Evolutionary conservation across 192 early-diverging fungal genomes (phyloP), one percentile per base, ranked within the genome.

Genomic region (Paraglomus brasilianum): DNA sequence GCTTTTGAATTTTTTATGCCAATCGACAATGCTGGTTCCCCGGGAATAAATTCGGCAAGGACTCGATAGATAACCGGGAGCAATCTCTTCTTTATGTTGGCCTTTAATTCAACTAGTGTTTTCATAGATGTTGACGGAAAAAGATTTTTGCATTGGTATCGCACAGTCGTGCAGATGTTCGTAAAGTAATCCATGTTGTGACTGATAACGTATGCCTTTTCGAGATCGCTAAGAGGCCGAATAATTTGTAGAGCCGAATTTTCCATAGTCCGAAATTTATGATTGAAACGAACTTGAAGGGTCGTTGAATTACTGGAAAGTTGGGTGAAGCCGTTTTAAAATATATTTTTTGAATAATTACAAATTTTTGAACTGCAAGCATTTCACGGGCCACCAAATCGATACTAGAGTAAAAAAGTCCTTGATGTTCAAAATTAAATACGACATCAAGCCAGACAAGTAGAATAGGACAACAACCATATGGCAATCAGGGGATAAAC

Each of bases 101-200:
- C n/a, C 13, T 14, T 41, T 39, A 59, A 30, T 8, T 59, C 41
- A 36, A 40, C 41, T 41, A 36, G 36, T 17, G 9, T 38, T 36
- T 30, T 15, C 14, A 40, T n/a, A 36, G 41, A 5, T 36, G 41
- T 17, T 8, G 41, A 43, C 39, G 24, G n/a, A 4, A 44, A 61
- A 17, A 61, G 45, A 44, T 61, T 43, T 1, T 61, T 43, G 41
- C 59, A 61, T 45, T 36, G 15, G 41, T 43, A 61, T 43, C 40
- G n/a, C 22, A 61, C 15, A 43, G 40, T 11, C 2, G 45, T 44
- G 41, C 4, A 21, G 10, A 61, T n/a, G n/a, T 61, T 61, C 13
- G n/a, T 40, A 22, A 44, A 44, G 45, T 43, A 17, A 6, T 17
- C 19, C 11, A 61, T 43, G 45, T 61, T 61, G 41, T 61, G 59